Conservation (phyloP, 768 basidiomycete species). For the Russula sp. region DNA sequence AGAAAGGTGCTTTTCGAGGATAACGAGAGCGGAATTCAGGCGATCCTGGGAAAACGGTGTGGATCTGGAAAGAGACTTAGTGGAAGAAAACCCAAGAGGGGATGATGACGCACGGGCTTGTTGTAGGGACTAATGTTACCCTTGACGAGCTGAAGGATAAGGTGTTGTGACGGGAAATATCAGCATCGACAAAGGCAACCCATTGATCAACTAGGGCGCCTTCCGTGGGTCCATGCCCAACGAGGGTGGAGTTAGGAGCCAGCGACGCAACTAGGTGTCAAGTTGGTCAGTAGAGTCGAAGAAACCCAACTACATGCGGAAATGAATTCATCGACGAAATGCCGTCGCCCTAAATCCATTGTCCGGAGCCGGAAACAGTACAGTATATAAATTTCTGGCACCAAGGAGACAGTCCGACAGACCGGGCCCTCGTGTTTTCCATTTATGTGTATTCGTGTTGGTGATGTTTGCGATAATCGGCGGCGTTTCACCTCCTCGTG, state of each 20-base stretch:
- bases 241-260: slow-evolving; percentile 73
- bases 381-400: not conserved
- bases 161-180: slow-evolving; percentile 47
- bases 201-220: slow-evolving; percentile 83
- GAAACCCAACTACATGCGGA: slow-evolving; percentile 5
- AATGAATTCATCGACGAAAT: not conserved
- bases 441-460: not conserved
- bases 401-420: not conserved
- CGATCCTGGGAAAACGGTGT: slow-evolving; percentile 53
- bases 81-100: slow-evolving; percentile 8
- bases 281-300: slow-evolving; percentile 24
- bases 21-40: slow-evolving; percentile 55
- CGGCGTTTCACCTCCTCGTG: no score
- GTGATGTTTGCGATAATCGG: no score
- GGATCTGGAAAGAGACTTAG: slow-evolving; percentile 45
- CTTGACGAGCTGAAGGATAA: slow-evolving; percentile 44
- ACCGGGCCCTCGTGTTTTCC: not conserved
- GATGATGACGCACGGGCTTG: slow-evolving; percentile 62
- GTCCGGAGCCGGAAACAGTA: not conserved
- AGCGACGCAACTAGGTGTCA: slow-evolving; percentile 62
- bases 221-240: slow-evolving; percentile 63
- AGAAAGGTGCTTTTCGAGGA: slow-evolving; percentile 70
- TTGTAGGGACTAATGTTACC: slow-evolving; percentile 63
- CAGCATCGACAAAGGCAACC: slow-evolving; percentile 68
- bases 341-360: not conserved